phyloP scores from a whole-genome alignment of 768 basidiomycete species.

The Mycena vitilis region DNA sequence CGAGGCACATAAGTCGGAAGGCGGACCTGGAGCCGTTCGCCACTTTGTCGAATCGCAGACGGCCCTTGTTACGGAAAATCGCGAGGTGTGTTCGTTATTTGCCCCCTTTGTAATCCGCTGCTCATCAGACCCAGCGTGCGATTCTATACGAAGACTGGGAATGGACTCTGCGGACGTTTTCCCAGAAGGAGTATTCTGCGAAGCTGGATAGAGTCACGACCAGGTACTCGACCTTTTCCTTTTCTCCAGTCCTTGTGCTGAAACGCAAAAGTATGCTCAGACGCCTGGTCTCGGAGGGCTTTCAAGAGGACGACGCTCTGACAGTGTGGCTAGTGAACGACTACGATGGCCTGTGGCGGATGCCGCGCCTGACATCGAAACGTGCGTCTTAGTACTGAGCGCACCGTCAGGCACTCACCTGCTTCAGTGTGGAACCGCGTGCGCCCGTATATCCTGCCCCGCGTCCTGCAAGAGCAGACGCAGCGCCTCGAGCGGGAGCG shows the following conservation, averaged over 20 bases:
- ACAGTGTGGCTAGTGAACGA: not conserved
- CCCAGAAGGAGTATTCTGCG: not conserved
- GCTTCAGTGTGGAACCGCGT: conserved; percentile 22
- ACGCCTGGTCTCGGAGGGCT: conserved; percentile 8
- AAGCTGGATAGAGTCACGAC: not conserved
- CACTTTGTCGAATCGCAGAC: not conserved
- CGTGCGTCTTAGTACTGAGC: not conserved
- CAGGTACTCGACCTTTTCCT: not conserved
- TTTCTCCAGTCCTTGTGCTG: not conserved
- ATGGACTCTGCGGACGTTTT: not conserved
- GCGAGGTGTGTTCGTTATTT: not conserved
- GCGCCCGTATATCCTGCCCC: conserved; percentile 6
- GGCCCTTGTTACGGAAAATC: not conserved
- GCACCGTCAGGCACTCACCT: no score
- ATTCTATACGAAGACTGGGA: not conserved
- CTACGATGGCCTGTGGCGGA: not conserved
- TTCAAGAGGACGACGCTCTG: not conserved
- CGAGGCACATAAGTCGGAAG: not conserved
- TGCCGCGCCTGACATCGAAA: conserved; percentile 23
- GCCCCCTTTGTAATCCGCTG: not conserved
- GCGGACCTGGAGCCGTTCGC: conserved; percentile 2
- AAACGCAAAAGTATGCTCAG: not conserved
- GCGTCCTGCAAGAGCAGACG: not conserved
- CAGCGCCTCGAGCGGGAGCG: conserved; percentile 22
- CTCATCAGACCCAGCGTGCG: not conserved